phyloP scores from a whole-genome alignment of 83 land plant genomes.

The Picea abies region DNA sequence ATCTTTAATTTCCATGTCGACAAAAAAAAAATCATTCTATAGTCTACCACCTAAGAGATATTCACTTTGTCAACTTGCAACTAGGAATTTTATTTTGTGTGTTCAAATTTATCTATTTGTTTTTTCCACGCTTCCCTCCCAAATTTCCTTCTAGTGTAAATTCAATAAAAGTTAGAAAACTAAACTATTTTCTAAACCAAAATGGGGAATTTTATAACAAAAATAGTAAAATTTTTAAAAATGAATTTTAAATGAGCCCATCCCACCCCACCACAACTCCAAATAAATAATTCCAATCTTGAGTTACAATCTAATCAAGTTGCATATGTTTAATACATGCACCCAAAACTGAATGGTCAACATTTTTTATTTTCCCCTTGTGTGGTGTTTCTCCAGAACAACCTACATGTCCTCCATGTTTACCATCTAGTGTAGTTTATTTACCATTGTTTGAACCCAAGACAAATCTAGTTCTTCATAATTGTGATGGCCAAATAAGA shows the following conservation, averaged over 20 bases:
- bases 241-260: no score
- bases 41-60: background rate
- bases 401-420: conserved; percentile 22
- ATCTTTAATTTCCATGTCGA: no score
- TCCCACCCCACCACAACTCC: no score
- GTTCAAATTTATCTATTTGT: background rate
- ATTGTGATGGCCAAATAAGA: conserved; percentile 61
- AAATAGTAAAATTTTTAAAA: background rate
- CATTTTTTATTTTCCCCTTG: conserved; percentile 22
- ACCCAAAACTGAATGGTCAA: conserved; percentile 46
- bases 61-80: no score
- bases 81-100: background rate
- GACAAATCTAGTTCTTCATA: no score
- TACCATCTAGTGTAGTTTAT: no score
- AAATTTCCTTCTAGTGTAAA: background rate
- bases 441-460: no score
- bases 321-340: no score
- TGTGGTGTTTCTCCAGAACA: conserved; percentile 1
- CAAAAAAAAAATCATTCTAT: background rate
- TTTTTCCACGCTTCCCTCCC: no score
- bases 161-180: conserved; percentile 2
- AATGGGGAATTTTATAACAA: conserved; percentile 5
- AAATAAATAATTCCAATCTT: no score
- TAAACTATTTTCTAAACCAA: conserved; percentile 2
- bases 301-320: no score